phyloP scores from a whole-genome alignment of 306 rosid species.

The Psophocarpus tetragonolobus region DNA sequence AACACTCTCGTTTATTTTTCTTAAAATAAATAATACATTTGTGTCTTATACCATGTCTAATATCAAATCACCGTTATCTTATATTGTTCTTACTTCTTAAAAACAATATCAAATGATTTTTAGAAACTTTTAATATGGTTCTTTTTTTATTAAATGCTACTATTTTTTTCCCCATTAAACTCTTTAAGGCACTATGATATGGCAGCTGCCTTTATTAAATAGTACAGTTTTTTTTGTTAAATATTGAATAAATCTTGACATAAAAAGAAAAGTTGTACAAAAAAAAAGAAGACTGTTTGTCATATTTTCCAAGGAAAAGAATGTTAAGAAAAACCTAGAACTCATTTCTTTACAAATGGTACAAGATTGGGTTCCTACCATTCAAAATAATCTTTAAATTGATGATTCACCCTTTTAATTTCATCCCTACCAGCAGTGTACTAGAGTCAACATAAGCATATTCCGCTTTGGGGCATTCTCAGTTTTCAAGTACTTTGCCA shows the following conservation, averaged over 20 bases:
- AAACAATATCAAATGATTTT: no score
- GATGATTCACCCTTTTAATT: conserved; percentile 39
- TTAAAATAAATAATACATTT: not conserved
- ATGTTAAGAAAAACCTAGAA: not conserved
- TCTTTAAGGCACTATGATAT: not conserved
- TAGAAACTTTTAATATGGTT: no score
- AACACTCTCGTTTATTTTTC: not conserved
- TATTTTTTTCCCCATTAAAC: not conserved
- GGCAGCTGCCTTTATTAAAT: not conserved
- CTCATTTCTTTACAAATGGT: conserved; percentile 1
- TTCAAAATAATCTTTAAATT: conserved; percentile 55
- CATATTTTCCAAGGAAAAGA: not conserved
- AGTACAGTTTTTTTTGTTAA: not conserved
- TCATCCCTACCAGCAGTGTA: conserved; percentile 46
- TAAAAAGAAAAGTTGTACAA: not conserved
- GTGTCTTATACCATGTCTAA: not conserved
- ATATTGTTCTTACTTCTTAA: no score
- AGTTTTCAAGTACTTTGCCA: conserved; percentile 63
- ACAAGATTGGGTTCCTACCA: conserved; percentile 48
- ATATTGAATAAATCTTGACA: conserved; percentile 17
- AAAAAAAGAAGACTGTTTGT: not conserved
- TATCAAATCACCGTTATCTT: no score
- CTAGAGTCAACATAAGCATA: conserved; percentile 34
- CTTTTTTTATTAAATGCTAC: no score
- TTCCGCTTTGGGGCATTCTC: not conserved